Evolutionary conservation across 148 eudicot species (phyloP).

Genomic region (Vaccinium corymbosum): DNA sequence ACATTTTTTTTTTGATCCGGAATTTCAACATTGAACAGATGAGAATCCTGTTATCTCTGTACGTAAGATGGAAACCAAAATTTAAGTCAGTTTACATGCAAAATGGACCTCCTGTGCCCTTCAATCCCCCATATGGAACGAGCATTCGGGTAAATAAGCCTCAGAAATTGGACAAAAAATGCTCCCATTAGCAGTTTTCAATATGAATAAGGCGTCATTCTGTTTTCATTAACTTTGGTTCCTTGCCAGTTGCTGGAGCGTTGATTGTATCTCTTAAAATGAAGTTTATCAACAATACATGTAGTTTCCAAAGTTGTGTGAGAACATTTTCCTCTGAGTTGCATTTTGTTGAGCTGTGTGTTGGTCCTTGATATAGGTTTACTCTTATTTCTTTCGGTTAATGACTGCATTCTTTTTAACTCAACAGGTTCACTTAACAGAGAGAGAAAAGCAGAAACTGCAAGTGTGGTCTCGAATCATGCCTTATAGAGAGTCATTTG

Average conservation of each 20-base stretch:
- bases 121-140: neutral
- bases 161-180: neutral
- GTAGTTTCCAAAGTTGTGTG: neutral
- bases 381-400: neutral
- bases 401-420: constrained; percentile 10
- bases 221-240: neutral
- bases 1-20: neutral
- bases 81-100: neutral
- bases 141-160: neutral
- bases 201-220: neutral
- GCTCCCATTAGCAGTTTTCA: neutral
- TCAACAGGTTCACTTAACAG: constrained; percentile 77
- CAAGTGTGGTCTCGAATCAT: constrained; percentile 97
- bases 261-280: neutral
- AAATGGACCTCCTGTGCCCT: neutral
- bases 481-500: constrained; percentile 95
- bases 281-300: neutral
- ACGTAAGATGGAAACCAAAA: neutral
- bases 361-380: neutral
- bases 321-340: neutral
- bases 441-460: constrained; percentile 95
- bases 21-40: neutral
- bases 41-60: neutral
- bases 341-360: neutral
- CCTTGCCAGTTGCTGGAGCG: neutral